A percentile compares a stretch with the other conserved stretches of the same genome.
These are phyloP conservation scores for Halophytophthora polymorphica DNA, from an alignment of 352 stramenopile species.

Conservation along the genomic window DNA sequence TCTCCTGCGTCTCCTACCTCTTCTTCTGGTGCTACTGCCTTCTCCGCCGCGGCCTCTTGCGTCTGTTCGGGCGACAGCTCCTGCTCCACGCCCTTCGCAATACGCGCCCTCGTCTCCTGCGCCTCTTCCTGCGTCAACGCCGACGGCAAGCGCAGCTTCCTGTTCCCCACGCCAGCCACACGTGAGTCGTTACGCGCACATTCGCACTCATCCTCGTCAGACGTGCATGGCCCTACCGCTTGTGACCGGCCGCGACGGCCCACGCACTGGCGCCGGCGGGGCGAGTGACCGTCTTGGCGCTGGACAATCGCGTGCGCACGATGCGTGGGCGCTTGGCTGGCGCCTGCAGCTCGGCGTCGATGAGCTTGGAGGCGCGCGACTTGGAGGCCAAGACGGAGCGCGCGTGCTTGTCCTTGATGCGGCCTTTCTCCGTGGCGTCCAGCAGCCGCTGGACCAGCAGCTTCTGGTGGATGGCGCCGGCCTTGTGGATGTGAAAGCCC, in stretches of 20 bases:
- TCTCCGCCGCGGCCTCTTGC: neutral
- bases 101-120: conserved; percentile 26
- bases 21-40: neutral
- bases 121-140: conserved; percentile 35
- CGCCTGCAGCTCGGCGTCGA: conserved; percentile 25
- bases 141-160: conserved; percentile 27
- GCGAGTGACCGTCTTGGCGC: conserved; percentile 5
- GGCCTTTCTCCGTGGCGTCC: conserved; percentile 69
- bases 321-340: conserved; percentile 19
- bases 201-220: neutral
- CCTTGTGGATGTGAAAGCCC: conserved; percentile 59
- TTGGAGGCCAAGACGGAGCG: conserved; percentile 73
- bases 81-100: conserved; percentile 37
- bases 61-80: neutral
- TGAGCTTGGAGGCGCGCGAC: conserved; percentile 60
- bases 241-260: conserved; percentile 13
- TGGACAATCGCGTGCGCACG: conserved; percentile 11
- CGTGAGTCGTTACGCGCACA: conserved; percentile 5
- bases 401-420: conserved; percentile 79
- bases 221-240: conserved; percentile 15
- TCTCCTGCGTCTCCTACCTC: conserved; percentile 1
- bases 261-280: conserved; percentile 14
- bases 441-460: conserved; percentile 77
- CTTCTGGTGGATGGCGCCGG: conserved; percentile 71
- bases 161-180: conserved; percentile 4